Percentiles rank a stretch among this genome's conserved stretches.
phyloP scores from a whole-genome alignment of 1,284 basidiomycete genomes.

The Rhizoctonia solani region DNA sequence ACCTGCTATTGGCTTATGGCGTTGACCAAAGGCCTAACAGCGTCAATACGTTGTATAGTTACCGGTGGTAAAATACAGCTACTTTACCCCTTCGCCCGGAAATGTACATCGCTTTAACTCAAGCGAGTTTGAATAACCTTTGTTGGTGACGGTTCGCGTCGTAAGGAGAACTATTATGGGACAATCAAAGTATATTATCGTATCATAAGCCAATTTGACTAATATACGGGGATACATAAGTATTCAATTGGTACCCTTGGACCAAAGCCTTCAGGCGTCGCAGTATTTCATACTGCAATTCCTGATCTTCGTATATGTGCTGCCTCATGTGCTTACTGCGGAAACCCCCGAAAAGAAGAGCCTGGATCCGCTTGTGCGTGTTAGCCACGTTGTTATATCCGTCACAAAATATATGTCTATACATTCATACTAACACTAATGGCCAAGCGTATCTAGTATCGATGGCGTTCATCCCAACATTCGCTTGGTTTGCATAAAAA shows the following conservation, averaged over 20 bases:
- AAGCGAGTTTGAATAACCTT: neutral
- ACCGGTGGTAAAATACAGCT: neutral
- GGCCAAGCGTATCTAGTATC: too few species aligned
- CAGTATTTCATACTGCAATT: conserved; percentile 18
- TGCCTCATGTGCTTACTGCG: conserved; percentile 29
- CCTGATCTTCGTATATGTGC: neutral
- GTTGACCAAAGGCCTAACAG: neutral
- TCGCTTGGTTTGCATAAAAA: too few species aligned
- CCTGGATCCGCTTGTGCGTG: conserved; percentile 19
- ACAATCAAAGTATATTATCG: conserved; percentile 35
- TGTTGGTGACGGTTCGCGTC: neutral
- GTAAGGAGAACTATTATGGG: neutral
- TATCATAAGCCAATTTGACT: conserved; percentile 16
- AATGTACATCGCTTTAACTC: neutral
- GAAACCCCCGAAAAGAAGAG: conserved; percentile 24
- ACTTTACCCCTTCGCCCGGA: neutral
- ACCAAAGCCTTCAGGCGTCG: too few species aligned
- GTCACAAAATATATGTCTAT: conserved; percentile 5
- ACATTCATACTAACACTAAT: neutral
- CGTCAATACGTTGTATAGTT: neutral
- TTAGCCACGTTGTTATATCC: conserved; percentile 25
- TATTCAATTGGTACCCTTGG: neutral
- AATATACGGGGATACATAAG: conserved; percentile 1
- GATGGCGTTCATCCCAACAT: too few species aligned
- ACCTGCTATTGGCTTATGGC: neutral